These are phyloP conservation scores for Globisporangium middletonii DNA, from an alignment of 352 stramenopile species.

Conservation along the genomic window DNA sequence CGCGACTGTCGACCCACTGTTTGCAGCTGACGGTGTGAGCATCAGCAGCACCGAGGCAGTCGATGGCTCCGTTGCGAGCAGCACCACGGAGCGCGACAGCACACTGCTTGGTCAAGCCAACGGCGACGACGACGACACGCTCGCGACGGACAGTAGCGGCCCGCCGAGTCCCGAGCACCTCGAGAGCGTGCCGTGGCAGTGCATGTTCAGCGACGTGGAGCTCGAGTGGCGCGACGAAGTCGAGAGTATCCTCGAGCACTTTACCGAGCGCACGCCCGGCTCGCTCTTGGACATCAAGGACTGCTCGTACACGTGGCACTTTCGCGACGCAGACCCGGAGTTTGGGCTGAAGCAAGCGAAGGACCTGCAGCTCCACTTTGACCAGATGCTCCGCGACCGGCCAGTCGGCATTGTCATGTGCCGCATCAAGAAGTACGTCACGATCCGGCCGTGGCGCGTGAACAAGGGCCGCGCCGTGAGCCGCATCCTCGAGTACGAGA, in stretches of 20 bases:
- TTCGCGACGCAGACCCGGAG: slow-evolving; percentile 77
- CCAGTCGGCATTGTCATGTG: slow-evolving; percentile 85
- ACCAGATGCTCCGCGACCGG: slow-evolving; percentile 84
- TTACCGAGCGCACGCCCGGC: slow-evolving; percentile 83
- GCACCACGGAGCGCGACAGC: background rate
- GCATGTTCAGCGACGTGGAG: slow-evolving; percentile 77
- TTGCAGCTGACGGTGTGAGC: slow-evolving; percentile 3
- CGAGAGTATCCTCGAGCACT: slow-evolving; percentile 81
- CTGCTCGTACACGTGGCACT: slow-evolving; percentile 87
- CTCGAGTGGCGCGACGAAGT: slow-evolving; percentile 74
- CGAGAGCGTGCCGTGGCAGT: slow-evolving; percentile 65
- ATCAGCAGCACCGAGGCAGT: slow-evolving; percentile 2
- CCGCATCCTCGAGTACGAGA: slow-evolving; percentile 79
- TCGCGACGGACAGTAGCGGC: too few species aligned
- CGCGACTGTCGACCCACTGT: background rate
- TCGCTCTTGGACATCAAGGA: slow-evolving; percentile 83
- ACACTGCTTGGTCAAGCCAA: background rate
- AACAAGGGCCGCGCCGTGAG: slow-evolving; percentile 85
- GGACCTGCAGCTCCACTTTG: slow-evolving; percentile 86
- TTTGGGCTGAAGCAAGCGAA: slow-evolving; percentile 86
- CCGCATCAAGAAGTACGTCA: slow-evolving; percentile 87
- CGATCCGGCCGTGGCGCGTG: slow-evolving; percentile 78
- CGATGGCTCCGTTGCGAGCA: background rate
- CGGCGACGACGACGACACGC: background rate
- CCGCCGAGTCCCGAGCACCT: slow-evolving; percentile 3